Evolutionary conservation across 371 early-diverging fungal species (phyloP).

Genomic region (Lichtheimia corymbifera): DNA sequence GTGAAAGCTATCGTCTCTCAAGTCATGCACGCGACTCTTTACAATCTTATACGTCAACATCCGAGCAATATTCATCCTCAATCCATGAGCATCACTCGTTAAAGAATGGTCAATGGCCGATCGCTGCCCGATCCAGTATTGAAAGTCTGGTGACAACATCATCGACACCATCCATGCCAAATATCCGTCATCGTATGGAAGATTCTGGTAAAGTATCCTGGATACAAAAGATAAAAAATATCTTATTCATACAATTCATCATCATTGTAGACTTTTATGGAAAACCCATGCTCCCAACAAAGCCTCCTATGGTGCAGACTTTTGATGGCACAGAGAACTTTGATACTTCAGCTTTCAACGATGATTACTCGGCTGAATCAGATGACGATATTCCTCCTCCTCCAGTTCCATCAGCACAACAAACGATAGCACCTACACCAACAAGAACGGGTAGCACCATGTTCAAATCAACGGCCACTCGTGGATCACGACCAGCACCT

Average conservation of each 20-base stretch:
- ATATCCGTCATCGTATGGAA: slow-evolving; percentile 1
- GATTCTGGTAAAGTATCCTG: neutral
- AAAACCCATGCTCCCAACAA: neutral
- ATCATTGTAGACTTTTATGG: no score
- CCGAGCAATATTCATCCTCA: slow-evolving; percentile 26
- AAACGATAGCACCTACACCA: slow-evolving; percentile 13
- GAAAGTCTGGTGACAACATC: slow-evolving; percentile 31
- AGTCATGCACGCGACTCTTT: slow-evolving; percentile 16
- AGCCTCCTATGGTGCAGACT: neutral
- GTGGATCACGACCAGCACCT: slow-evolving; percentile 8
- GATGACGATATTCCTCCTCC: slow-evolving; percentile 8
- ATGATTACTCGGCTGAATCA: slow-evolving; percentile 46
- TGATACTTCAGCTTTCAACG: slow-evolving; percentile 44
- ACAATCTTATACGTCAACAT: slow-evolving; percentile 28
- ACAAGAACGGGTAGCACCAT: slow-evolving; percentile 7
- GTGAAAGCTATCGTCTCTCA: slow-evolving; percentile 4
- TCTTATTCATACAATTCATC: no score
- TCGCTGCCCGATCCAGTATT: slow-evolving; percentile 29
- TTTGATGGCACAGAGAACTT: slow-evolving; percentile 21
- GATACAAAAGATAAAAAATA: neutral
- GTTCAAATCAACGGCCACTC: slow-evolving; percentile 8
- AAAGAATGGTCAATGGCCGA: slow-evolving; percentile 5
- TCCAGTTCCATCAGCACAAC: slow-evolving; percentile 7
- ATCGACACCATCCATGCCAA: slow-evolving; percentile 14
- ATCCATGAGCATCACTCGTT: slow-evolving; percentile 10